A percentile compares a stretch with the other conserved stretches of the same genome.
phyloP scores from a whole-genome alignment of 331 rosid genomes.

The Quercus tomentella region DNA sequence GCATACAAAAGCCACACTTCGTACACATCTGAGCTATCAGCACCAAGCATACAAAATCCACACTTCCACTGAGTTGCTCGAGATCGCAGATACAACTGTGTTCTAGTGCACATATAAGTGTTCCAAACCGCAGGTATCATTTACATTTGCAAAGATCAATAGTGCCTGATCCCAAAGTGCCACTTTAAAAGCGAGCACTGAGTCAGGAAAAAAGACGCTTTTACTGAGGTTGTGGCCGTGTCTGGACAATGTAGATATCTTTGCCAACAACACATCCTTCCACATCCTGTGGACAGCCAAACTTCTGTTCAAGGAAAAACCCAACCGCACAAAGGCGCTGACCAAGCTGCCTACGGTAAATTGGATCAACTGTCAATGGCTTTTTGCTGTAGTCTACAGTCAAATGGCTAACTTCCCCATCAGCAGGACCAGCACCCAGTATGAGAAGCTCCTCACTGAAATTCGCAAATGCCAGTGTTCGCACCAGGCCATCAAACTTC shows the following conservation, averaged over 20 bases:
- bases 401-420: conserved; percentile 79
- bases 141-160: not conserved
- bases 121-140: not conserved
- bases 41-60: not conserved
- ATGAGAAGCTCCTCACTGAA: conserved; percentile 87
- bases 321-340: conserved; percentile 88
- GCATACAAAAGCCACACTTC: not conserved
- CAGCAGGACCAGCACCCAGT: conserved; percentile 72
- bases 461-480: conserved; percentile 82
- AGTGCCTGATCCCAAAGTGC: not conserved
- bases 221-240: conserved; percentile 89
- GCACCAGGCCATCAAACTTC: conserved; percentile 74
- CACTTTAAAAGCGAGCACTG: not conserved
- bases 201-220: not conserved
- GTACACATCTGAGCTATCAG: not conserved
- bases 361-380: conserved; percentile 64
- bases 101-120: not conserved
- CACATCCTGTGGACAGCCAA: conserved; percentile 84
- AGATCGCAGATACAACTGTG: not conserved
- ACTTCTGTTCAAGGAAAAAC: conserved; percentile 76
- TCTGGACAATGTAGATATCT: conserved; percentile 78
- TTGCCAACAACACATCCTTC: conserved; percentile 89
- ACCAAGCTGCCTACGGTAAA: conserved; percentile 71
- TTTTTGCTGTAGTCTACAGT: conserved; percentile 93
- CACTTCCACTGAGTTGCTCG: not conserved